Percentiles rank a stretch among this genome's conserved stretches.
These are phyloP conservation scores for Apophysomyces ossiformis DNA, from an alignment of 371 early-diverging fungal species.

Conservation along the genomic window DNA sequence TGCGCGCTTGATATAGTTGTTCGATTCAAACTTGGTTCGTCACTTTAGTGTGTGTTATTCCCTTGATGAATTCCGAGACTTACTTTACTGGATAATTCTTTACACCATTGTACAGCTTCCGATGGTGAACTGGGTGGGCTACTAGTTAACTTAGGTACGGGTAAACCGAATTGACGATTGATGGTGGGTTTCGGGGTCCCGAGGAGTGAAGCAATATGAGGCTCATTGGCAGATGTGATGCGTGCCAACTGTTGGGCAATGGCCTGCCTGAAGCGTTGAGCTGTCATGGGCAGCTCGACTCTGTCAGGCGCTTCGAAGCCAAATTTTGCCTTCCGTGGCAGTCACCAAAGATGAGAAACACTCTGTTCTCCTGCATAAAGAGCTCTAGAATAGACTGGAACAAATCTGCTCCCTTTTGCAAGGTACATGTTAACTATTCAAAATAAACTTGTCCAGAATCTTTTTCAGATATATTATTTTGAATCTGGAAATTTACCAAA, in stretches of 20 bases:
- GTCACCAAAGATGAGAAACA: conserved; percentile 4
- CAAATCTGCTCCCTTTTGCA: background rate
- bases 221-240: conserved; percentile 20
- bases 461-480: background rate
- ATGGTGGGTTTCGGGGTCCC: conserved; percentile 20
- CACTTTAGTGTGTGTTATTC: background rate
- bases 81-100: conserved; percentile 52
- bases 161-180: conserved; percentile 23
- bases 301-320: background rate
- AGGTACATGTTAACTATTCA: background rate
- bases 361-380: conserved; percentile 3
- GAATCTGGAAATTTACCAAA: background rate
- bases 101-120: conserved; percentile 37
- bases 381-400: background rate
- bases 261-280: conserved; percentile 20
- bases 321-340: background rate
- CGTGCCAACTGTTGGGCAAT: conserved; percentile 24
- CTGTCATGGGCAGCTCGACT: background rate
- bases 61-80: background rate
- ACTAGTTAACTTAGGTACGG: conserved; percentile 18
- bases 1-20: conserved; percentile 37
- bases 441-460: background rate
- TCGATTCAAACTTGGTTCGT: conserved; percentile 8
- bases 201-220: conserved; percentile 14
- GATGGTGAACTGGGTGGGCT: background rate